A percentile compares a stretch with the other conserved stretches of the same genome.
Conservation (phyloP, 495 filamentous ascomycete species). For the Baudoinia panamericana region DNA sequence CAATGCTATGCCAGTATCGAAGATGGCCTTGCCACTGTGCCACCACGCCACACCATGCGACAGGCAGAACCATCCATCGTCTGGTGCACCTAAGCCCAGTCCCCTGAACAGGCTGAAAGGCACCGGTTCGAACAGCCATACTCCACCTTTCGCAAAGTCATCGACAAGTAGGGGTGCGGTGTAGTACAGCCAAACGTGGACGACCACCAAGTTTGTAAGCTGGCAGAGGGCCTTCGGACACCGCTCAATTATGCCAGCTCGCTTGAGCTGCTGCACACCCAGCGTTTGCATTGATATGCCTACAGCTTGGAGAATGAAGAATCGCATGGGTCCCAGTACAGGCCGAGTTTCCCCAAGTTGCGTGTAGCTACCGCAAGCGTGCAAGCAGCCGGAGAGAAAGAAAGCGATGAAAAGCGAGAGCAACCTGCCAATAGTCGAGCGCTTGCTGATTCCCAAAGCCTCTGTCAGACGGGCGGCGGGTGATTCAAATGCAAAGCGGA, state of each 20-base stretch:
- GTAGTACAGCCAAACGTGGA: conserved; percentile 30
- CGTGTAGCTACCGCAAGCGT: conserved; percentile 31
- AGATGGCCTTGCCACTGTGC: conserved; percentile 25
- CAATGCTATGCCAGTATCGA: conserved; percentile 28
- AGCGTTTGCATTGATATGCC: conserved; percentile 24
- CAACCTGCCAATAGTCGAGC: conserved; percentile 14
- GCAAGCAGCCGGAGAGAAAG: conserved; percentile 27
- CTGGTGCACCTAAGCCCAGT: conserved; percentile 28
- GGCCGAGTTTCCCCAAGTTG: conserved; percentile 23
- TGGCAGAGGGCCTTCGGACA: conserved; percentile 19
- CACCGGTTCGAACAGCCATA: conserved; percentile 32
- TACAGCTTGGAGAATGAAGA: conserved; percentile 30
- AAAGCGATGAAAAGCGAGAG: conserved; percentile 27
- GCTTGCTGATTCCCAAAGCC: conserved; percentile 17
- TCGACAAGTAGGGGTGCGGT: conserved; percentile 29
- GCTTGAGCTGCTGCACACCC: conserved; percentile 2
- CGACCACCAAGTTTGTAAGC: conserved; percentile 24
- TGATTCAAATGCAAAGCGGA: conserved; percentile 56
- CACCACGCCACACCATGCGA: conserved; percentile 23
- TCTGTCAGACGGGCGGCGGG: conserved; percentile 39
- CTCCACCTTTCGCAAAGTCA: conserved; percentile 30
- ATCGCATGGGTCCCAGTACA: conserved; percentile 26
- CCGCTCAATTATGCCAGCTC: conserved; percentile 10
- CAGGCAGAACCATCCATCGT: conserved; percentile 26
- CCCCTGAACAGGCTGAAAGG: conserved; percentile 28